Base-by-base conservation (phyloP, 176 grass and related monocot genomes). In the Cenchrus americanus region DNA sequence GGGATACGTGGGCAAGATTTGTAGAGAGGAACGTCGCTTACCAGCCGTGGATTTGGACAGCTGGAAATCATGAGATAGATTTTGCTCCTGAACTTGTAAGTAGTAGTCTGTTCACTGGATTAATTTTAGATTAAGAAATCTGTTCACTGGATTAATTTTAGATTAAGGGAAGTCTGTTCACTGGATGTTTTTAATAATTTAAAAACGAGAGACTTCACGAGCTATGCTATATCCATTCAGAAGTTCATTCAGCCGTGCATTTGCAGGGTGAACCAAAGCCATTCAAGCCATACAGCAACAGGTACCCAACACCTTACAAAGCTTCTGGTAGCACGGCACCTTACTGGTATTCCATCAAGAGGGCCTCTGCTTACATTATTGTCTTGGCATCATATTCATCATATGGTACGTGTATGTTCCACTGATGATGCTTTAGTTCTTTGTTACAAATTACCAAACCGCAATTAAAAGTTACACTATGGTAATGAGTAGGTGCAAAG, bases 1-100 rank as follows among this genome's bases (percentile, higher is more conserved):
- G 95, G 95, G 95, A 98, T 86, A 95, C 92, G 47, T 98, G 92
- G 95, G 95, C 81, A 46, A 92, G 92, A 68, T 98, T 98, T 73
- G 77, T 93, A 18, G 95, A 98, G 82, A 89, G 95, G 55, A 98
- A 86, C 43, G 77, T 86, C 34, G 95, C 95, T 14, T 98, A 98
- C 81, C 95, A 98, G 37, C 92, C 92, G 26, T 98, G 95, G 95
- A 98, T 98, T 80, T 98, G 95, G 95, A 93, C 92, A 62, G 86
- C 90, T 48, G 95, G 95, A 78, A 98, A 98, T 61, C 95, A 98
- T 65, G 95, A 98, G 76, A 87, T 98, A 58, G 95, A 98, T 63
- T 98, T 88, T 50, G 88, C 82, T 76, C 95, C 95, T 32, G 80
- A 94, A 54, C 81, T 98, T 85, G 95, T 98, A 78, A 88, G 52